Evolutionary conservation across 345 rosid genomes (phyloP).

Genomic region (Hypericum androsaemum): DNA sequence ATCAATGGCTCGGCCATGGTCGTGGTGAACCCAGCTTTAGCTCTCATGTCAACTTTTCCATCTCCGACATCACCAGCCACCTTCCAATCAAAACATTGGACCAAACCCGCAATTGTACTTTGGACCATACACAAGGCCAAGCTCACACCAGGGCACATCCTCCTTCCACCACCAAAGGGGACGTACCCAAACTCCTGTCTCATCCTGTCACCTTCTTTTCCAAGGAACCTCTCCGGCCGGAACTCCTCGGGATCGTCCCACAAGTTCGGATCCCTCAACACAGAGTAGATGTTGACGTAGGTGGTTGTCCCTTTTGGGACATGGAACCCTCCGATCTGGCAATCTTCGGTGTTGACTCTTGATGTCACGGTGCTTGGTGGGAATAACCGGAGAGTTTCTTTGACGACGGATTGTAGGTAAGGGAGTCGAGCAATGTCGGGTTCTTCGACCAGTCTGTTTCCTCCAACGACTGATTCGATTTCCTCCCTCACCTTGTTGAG

Average conservation of each 20-base stretch:
- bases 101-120: conserved; percentile 7
- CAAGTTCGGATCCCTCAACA: conserved; percentile 14
- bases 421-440: conserved; percentile 15
- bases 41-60: too few relatives aligned
- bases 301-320: conserved; percentile 4
- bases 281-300: conserved; percentile 5
- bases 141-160: conserved; percentile 10
- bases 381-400: conserved; percentile 10
- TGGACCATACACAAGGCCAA: not conserved
- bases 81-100: conserved; percentile 17
- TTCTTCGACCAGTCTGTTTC: conserved; percentile 8
- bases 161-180: conserved; percentile 16
- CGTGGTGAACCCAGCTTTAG: too few relatives aligned
- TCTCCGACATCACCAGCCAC: not conserved
- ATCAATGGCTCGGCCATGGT: too few relatives aligned
- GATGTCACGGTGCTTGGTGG: not conserved
- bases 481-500: conserved; percentile 14
- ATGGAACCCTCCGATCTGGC: conserved; percentile 10
- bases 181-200: not conserved
- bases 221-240: conserved; percentile 14
- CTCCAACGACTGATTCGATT: conserved; percentile 6
- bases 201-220: not conserved
- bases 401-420: conserved; percentile 12
- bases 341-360: conserved; percentile 7
- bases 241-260: conserved; percentile 13